Evolutionary conservation across 1,284 basidiomycete genomes (phyloP).

Genomic region (Testicularia cyperi): DNA sequence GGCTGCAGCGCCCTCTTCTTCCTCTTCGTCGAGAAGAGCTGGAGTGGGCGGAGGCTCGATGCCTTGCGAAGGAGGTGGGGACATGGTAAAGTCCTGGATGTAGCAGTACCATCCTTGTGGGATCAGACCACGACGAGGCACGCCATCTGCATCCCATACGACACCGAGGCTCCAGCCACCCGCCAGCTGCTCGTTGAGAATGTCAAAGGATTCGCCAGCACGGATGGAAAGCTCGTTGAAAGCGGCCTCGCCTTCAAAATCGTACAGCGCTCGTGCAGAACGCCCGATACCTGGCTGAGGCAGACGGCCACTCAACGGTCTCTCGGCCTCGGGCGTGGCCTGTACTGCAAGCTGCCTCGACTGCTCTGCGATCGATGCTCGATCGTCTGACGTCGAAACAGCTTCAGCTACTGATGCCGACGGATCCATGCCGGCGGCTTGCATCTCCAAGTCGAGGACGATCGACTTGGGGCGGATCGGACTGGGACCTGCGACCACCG

Average conservation of each 20-base stretch:
- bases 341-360: neutral
- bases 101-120: conserved; percentile 48
- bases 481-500: neutral
- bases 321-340: neutral
- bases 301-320: neutral
- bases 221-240: conserved; percentile 48
- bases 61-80: conserved; percentile 7
- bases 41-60: conserved; percentile 5
- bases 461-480: conserved; percentile 8
- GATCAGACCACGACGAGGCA: conserved; percentile 39
- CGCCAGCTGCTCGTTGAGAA: conserved; percentile 43
- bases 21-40: no score
- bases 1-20: no score
- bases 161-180: conserved; percentile 50
- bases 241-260: conserved; percentile 40
- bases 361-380: neutral
- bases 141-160: conserved; percentile 21
- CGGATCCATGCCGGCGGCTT: neutral
- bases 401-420: neutral
- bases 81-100: conserved; percentile 40
- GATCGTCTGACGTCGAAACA: no score
- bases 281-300: conserved; percentile 28
- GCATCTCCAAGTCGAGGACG: conserved; percentile 2
- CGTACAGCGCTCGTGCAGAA: conserved; percentile 45
- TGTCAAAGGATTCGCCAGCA: conserved; percentile 44